Conservation (phyloP, 331 rosid genomes). For the Quercus phellos region DNA sequence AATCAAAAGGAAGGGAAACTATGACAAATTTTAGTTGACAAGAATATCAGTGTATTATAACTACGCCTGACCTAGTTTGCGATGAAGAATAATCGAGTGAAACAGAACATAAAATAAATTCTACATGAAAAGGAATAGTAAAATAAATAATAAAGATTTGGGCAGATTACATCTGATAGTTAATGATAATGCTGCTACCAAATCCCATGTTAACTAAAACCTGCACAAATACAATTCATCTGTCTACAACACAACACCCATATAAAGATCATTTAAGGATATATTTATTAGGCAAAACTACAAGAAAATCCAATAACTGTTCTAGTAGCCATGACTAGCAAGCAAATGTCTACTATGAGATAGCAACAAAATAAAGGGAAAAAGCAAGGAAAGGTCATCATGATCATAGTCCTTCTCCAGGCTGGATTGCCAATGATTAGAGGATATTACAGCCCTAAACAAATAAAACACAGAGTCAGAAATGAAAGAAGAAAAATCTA, state of each 20-base stretch:
- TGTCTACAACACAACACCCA: background rate
- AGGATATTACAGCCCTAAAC: slow-evolving; percentile 40
- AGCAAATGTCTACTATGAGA: background rate
- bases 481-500: background rate
- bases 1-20: background rate
- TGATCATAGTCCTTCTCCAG: slow-evolving; percentile 13
- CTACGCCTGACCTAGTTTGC: background rate
- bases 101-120: background rate
- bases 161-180: background rate
- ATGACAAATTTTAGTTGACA: background rate
- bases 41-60: background rate
- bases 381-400: background rate
- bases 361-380: background rate
- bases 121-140: background rate
- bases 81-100: background rate
- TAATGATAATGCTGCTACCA: background rate
- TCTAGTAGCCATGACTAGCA: background rate
- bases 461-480: slow-evolving; percentile 25
- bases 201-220: background rate
- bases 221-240: background rate
- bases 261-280: background rate
- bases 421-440: slow-evolving; percentile 24
- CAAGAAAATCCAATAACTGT: background rate
- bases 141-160: background rate
- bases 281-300: background rate